These are phyloP conservation scores for Collybiopsis confluens DNA, from an alignment of 768 basidiomycete species.

Conservation along the genomic window DNA sequence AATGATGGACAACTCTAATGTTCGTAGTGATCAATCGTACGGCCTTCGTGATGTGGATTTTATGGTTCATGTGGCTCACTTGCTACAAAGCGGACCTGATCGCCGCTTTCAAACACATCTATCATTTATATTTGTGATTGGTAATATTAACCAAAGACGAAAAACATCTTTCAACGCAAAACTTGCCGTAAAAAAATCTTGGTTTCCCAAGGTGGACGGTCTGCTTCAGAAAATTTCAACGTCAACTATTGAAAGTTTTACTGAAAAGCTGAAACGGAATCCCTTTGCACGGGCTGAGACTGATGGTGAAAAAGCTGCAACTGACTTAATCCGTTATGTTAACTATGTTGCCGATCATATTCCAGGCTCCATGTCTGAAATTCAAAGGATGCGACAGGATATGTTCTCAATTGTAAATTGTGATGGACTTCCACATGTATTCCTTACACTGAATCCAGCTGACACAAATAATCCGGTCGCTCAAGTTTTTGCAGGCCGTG, in stretches of 20 bases:
- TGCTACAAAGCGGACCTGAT: slow-evolving; percentile 8
- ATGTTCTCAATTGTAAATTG: slow-evolving; percentile 9
- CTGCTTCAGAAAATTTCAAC: slow-evolving; percentile 8
- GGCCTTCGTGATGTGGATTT: slow-evolving; percentile 11
- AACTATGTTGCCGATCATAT: slow-evolving; percentile 15
- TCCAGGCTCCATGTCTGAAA: slow-evolving; percentile 14
- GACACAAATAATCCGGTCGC: slow-evolving; percentile 17
- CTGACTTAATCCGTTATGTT: slow-evolving; percentile 12
- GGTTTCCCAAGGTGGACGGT: slow-evolving; percentile 11
- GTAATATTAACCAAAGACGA: slow-evolving; percentile 11
- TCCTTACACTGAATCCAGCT: slow-evolving; percentile 15
- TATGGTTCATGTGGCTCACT: slow-evolving; percentile 9
- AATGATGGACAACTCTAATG: slow-evolving; percentile 13
- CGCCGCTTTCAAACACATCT: slow-evolving; percentile 13
- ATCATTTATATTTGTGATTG: slow-evolving; percentile 13
- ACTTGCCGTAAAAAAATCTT: slow-evolving; percentile 9
- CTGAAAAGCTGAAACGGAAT: slow-evolving; percentile 10
- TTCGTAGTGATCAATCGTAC: not conserved
- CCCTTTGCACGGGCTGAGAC: slow-evolving; percentile 13
- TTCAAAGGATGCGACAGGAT: slow-evolving; percentile 14
- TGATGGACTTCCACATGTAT: slow-evolving; percentile 15
- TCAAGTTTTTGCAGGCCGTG: slow-evolving; percentile 15
- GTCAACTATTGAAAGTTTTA: slow-evolving; percentile 3
- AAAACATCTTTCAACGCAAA: slow-evolving; percentile 9
- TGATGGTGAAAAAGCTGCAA: slow-evolving; percentile 14